phyloP scores from a whole-genome alignment of 495 filamentous ascomycete species.

The Penicillium simplicissimum region DNA sequence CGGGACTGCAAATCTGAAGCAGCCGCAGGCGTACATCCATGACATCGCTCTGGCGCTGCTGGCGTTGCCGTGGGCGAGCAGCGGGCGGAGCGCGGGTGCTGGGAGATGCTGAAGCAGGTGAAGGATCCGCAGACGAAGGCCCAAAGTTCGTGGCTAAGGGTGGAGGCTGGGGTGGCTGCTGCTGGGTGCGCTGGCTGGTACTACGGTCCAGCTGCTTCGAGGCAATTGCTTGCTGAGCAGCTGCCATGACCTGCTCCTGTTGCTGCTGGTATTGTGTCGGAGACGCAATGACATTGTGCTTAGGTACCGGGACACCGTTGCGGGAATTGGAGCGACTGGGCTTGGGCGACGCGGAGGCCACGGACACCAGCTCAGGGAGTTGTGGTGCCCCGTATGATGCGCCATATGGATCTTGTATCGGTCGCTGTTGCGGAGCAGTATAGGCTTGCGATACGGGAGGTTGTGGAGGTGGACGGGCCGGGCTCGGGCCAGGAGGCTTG shows the following conservation, averaged over 20 bases:
- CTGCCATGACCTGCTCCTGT: slow-evolving; percentile 75
- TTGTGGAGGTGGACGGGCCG: slow-evolving; percentile 52
- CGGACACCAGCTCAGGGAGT: slow-evolving; percentile 55
- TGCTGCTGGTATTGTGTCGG: slow-evolving; percentile 77
- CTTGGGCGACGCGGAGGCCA: slow-evolving; percentile 49
- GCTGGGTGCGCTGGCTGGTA: slow-evolving; percentile 59
- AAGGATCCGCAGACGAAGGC: slow-evolving; percentile 27
- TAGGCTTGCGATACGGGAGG: slow-evolving; percentile 43
- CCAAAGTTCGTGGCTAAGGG: slow-evolving; percentile 25
- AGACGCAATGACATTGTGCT: slow-evolving; percentile 36
- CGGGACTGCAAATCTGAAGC: slow-evolving; percentile 83
- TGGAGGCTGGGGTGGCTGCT: slow-evolving; percentile 28
- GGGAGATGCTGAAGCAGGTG: slow-evolving; percentile 53
- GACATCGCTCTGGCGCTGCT: slow-evolving; percentile 67
- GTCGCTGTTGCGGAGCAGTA: slow-evolving; percentile 19
- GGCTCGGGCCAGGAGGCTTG: slow-evolving; percentile 44
- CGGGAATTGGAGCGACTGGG: slow-evolving; percentile 44
- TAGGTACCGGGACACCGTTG: slow-evolving; percentile 39
- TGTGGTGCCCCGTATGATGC: slow-evolving; percentile 34
- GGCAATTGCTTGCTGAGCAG: slow-evolving; percentile 67
- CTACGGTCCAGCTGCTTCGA: slow-evolving; percentile 60
- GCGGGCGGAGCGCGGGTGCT: slow-evolving; percentile 57
- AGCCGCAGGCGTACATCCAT: slow-evolving; percentile 83
- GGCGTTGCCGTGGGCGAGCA: slow-evolving; percentile 72
- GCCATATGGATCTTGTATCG: slow-evolving; percentile 26